Evolutionary conservation across 2,329 filamentous ascomycete species (phyloP).

Genomic region (Parastagonospora nodorum): DNA sequence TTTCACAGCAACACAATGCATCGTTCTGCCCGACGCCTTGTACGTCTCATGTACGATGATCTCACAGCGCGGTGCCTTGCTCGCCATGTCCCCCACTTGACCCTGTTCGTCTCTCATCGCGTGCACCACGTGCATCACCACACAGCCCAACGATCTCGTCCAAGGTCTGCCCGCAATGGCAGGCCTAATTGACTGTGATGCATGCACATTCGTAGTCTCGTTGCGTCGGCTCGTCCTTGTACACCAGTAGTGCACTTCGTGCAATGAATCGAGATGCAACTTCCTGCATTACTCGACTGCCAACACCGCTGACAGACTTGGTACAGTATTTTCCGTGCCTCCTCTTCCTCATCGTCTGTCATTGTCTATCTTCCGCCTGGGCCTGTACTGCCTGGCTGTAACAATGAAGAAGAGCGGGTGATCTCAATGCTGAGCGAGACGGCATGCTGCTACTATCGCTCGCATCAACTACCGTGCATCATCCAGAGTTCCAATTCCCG

Average conservation of each 20-base stretch:
- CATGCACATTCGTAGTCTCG: too few species aligned
- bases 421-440: slow-evolving; percentile 43
- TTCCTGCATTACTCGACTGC: too few species aligned
- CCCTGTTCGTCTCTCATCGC: neutral
- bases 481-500: slow-evolving; percentile 46
- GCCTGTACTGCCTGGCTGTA: slow-evolving; percentile 35
- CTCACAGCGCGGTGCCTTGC: slow-evolving; percentile 10
- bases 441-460: slow-evolving; percentile 49
- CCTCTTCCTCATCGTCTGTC: slow-evolving; percentile 34
- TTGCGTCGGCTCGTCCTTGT: too few species aligned
- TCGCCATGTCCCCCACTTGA: neutral
- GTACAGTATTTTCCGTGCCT: slow-evolving; percentile 42
- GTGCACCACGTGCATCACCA: too few species aligned
- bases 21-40: neutral
- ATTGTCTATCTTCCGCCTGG: slow-evolving; percentile 53
- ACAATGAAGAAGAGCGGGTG: slow-evolving; percentile 36
- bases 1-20: neutral
- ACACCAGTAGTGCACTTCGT: too few species aligned
- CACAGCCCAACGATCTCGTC: too few species aligned
- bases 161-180: too few species aligned
- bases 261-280: too few species aligned
- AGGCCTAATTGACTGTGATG: too few species aligned
- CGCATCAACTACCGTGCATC: slow-evolving; percentile 53
- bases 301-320: slow-evolving; percentile 7
- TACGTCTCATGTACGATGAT: slow-evolving; percentile 14